Evolutionary conservation across 176 grass and related monocot species (phyloP), one percentile per base, ranked within the genome.

Genomic region (Triticum turgidum): DNA sequence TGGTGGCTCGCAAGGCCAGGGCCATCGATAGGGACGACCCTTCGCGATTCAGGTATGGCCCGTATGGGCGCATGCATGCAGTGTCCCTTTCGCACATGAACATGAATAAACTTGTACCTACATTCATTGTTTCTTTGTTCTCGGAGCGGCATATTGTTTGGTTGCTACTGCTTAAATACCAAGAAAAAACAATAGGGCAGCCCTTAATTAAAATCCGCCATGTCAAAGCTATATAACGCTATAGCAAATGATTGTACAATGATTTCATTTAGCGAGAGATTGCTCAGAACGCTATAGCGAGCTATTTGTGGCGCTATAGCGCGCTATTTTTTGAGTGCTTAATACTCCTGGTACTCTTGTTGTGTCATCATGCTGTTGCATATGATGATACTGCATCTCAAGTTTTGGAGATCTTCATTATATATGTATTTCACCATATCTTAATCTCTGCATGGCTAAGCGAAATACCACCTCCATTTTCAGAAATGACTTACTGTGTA

Each of bases 41-140:
- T 74, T 84, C 84, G 2, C 72, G 86, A 3, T 98, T 95, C 93
- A 98, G 96, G 96, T 98, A 90, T 25, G 61, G 14, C 49, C 39
- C 35, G 17, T 51, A 82, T 84, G 15, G 29, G 17, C 24, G 20
- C 29, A 29, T 80, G 76, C 69, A 54, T 81, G 78, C 78, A 83
- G 51, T 18, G 54, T 49, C 42, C 64, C 64, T 82, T 71, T 49
- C 80, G 66, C 47, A 10, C 69, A 51, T n/a, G 24, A 56, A 35
- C 39, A 78, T 17, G 7, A 76, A 76, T 5, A 9, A n/a, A 27
- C 2, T 11, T 38, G 5, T 33, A 42, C 39, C 9, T 42, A 0
- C 45, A 22, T 29, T 17, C 4, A 9, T 21, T 73, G 6, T 47
- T 49, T 42, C 27, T 41, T 79, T 79, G 6, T 24, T 63, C 7